Percentiles rank a stretch among this genome's conserved stretches.
Evolutionary conservation across 208 protist genomes (phyloP).

Genomic region (Crithidia mellificae): DNA sequence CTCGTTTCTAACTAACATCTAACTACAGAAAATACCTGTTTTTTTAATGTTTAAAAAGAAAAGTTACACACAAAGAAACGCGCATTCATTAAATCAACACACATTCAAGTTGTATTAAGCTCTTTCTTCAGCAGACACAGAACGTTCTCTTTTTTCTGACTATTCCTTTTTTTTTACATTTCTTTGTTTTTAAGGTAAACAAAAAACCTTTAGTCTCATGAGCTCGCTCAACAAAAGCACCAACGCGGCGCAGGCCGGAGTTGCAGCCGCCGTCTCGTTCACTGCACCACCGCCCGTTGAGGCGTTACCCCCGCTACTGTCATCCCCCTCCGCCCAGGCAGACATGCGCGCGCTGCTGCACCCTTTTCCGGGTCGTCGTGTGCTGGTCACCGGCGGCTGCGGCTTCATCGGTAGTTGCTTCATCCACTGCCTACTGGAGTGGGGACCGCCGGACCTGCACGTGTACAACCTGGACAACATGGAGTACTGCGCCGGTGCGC

Average conservation of each 20-base stretch:
- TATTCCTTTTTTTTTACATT: no score
- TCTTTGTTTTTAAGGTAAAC: no score
- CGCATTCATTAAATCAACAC: no score
- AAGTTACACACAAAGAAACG: no score
- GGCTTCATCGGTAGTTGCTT: conserved; percentile 88
- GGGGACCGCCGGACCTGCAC: conserved; percentile 58
- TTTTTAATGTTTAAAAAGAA: no score
- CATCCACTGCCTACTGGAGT: conserved; percentile 60
- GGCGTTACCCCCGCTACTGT: not conserved
- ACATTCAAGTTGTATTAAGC: no score
- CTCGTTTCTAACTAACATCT: no score
- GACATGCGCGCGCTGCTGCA: conserved; percentile 18
- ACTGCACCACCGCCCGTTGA: not conserved
- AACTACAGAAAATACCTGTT: no score
- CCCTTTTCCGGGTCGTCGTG: conserved; percentile 32
- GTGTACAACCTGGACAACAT: conserved; percentile 90
- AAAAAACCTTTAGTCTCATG: no score
- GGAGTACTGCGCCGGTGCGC: conserved; percentile 83
- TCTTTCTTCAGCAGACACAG: no score
- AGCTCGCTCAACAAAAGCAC: no score
- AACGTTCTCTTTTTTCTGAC: no score
- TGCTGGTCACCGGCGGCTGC: conserved; percentile 81
- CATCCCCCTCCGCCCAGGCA: not conserved
- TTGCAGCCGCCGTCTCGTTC: not conserved
- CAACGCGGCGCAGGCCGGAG: not conserved